phyloP scores from a whole-genome alignment of 176 grass and related monocot species.

The Carex parvula region DNA sequence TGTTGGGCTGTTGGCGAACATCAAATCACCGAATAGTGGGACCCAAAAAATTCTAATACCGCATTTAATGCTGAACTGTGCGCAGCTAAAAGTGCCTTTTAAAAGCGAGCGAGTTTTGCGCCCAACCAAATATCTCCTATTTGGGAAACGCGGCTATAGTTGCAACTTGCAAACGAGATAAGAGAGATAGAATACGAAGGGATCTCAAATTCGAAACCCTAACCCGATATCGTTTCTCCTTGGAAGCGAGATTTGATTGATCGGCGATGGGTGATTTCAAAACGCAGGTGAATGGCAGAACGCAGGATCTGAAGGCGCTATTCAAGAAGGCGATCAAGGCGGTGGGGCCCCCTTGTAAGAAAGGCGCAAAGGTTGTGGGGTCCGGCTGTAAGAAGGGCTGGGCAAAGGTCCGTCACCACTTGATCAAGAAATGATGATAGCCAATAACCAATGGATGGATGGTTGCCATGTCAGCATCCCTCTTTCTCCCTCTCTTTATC shows the following conservation, averaged over 20 bases:
- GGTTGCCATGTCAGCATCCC: neutral
- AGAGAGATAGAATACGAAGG: neutral
- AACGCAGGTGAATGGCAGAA: constrained; percentile 31
- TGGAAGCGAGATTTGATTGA: neutral
- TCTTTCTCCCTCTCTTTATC: neutral
- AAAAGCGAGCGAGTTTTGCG: constrained; percentile 8
- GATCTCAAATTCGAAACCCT: neutral
- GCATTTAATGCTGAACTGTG: neutral
- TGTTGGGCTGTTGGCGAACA: neutral
- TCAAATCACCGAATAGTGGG: neutral
- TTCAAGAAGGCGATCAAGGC: constrained; percentile 36
- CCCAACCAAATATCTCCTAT: neutral
- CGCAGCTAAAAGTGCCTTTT: neutral
- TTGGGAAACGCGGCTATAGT: neutral
- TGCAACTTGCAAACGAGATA: neutral
- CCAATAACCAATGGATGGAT: neutral
- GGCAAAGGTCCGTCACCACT: constrained; percentile 30
- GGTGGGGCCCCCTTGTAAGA: constrained; percentile 35
- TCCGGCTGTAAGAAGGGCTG: constrained; percentile 40
- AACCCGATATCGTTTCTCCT: constrained; percentile 9
- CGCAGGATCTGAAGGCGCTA: constrained; percentile 23
- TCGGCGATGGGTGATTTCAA: constrained; percentile 33
- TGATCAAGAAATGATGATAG: constrained; percentile 20
- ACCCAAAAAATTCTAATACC: neutral
- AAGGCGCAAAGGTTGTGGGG: constrained; percentile 24